Evolutionary conservation across 495 filamentous ascomycete species (phyloP).

Genomic region (Aspergillus homomorphus): DNA sequence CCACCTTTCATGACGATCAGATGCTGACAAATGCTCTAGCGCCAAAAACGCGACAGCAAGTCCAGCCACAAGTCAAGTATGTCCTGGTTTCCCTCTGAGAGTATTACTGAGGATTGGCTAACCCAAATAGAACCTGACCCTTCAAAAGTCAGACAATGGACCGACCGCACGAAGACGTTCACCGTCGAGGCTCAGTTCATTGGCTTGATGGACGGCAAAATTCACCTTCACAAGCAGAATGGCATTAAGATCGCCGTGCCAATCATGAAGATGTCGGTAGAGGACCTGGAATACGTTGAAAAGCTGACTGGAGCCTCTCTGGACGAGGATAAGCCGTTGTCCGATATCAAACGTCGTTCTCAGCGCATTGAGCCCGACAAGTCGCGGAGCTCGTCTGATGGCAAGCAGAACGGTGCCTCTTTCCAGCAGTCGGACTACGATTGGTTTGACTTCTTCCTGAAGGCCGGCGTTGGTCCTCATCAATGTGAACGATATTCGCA

Average conservation of each 20-base stretch:
- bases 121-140: conserved; percentile 70
- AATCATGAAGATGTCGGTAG: conserved; percentile 87
- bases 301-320: conserved; percentile 78
- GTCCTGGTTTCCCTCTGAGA: conserved; percentile 29
- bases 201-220: conserved; percentile 85
- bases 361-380: conserved; percentile 27
- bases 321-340: conserved; percentile 94
- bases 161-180: conserved; percentile 90
- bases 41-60: conserved; percentile 65
- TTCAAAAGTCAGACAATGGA: conserved; percentile 86
- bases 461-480: conserved; percentile 83
- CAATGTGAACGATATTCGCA: conserved; percentile 92
- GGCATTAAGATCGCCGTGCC: conserved; percentile 98
- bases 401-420: conserved; percentile 49
- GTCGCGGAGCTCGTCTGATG: conserved; percentile 19
- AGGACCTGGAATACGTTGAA: conserved; percentile 95
- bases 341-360: conserved; percentile 61
- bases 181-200: conserved; percentile 98
- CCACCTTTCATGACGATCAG: not conserved
- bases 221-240: conserved; percentile 96
- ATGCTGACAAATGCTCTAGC: conserved; percentile 51
- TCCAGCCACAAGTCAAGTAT: conserved; percentile 69
- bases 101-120: conserved; percentile 10
- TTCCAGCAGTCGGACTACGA: conserved; percentile 72
- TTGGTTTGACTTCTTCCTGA: conserved; percentile 98